Percentiles rank a stretch among this genome's conserved stretches.
phyloP scores from a whole-genome alignment of 805 yeast species.

The Starmerella powellii region DNA sequence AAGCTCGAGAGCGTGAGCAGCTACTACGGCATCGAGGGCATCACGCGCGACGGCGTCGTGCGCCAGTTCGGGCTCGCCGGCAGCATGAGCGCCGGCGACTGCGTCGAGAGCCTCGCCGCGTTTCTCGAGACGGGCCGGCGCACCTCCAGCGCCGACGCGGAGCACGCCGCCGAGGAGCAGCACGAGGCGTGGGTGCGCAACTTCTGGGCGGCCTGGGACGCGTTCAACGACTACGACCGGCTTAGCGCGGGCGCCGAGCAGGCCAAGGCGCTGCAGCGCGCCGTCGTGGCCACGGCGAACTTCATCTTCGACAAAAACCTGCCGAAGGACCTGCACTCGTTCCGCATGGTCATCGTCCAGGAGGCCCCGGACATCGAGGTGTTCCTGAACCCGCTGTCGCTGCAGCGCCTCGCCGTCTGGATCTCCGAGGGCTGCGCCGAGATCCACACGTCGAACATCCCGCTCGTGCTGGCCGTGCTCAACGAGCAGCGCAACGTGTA shows the following conservation, averaged over 20 bases:
- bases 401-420: slow-evolving; percentile 82
- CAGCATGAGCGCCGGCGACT: slow-evolving; percentile 79
- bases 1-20: slow-evolving; percentile 62
- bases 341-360: slow-evolving; percentile 73
- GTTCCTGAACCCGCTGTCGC: slow-evolving; percentile 75
- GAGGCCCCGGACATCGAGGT: slow-evolving; percentile 75
- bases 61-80: slow-evolving; percentile 83
- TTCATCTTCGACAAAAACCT: slow-evolving; percentile 75
- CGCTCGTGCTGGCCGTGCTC: slow-evolving; percentile 75
- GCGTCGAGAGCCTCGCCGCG: slow-evolving; percentile 79
- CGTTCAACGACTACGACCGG: slow-evolving; percentile 40
- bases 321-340: slow-evolving; percentile 66
- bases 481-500: slow-evolving; percentile 65
- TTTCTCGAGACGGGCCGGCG: slow-evolving; percentile 42
- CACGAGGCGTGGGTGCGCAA: slow-evolving; percentile 64
- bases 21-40: slow-evolving; percentile 67
- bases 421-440: slow-evolving; percentile 80
- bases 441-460: slow-evolving; percentile 50
- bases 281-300: slow-evolving; percentile 76
- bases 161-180: slow-evolving; percentile 23
- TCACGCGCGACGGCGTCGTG: slow-evolving; percentile 75
- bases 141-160: not conserved
- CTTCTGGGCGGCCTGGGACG: slow-evolving; percentile 60
- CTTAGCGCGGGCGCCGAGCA: slow-evolving; percentile 61
- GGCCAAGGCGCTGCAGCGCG: slow-evolving; percentile 74